A percentile compares a stretch with the other conserved stretches of the same genome.
phyloP scores from a whole-genome alignment of 164 flowering plant species.

The Hamamelis virginiana region DNA sequence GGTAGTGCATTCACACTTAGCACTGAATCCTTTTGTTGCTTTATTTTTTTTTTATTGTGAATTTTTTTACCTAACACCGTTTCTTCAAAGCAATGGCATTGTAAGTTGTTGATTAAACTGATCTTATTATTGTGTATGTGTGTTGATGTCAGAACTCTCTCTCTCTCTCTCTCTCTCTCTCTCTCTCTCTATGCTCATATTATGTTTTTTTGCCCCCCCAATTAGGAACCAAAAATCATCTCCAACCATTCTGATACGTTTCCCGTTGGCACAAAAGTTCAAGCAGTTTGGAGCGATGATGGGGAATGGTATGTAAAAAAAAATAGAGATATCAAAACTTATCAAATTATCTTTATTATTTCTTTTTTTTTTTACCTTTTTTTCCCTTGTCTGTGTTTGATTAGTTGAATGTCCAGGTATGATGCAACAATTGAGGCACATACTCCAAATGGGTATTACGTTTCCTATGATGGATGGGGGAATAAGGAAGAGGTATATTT shows the following conservation, averaged over 20 bases:
- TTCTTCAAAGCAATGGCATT: too few relatives aligned
- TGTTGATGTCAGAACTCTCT: not conserved
- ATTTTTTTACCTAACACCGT: too few relatives aligned
- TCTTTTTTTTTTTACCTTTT: constrained; percentile 29
- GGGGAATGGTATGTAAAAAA: constrained; percentile 80
- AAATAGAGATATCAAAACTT: not conserved
- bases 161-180: not conserved
- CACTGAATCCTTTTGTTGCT: too few relatives aligned
- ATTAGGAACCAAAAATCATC: constrained; percentile 35
- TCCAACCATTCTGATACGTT: constrained; percentile 40
- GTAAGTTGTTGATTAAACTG: too few relatives aligned
- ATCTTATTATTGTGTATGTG: too few relatives aligned
- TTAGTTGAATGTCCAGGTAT: constrained; percentile 82
- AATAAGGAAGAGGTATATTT: constrained; percentile 88
- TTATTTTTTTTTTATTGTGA: too few relatives aligned
- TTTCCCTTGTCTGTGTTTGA: constrained; percentile 46
- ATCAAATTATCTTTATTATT: not conserved
- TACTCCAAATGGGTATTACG: constrained; percentile 81
- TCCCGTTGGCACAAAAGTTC: constrained; percentile 79
- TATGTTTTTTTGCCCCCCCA: not conserved
- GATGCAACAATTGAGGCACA: constrained; percentile 77
- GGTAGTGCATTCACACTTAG: too few relatives aligned
- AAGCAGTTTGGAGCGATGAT: constrained; percentile 98
- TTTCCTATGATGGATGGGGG: constrained; percentile 81
- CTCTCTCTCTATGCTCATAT: not conserved